Base-by-base conservation (phyloP, 345 rosid genomes). In the Punica granatum region DNA sequence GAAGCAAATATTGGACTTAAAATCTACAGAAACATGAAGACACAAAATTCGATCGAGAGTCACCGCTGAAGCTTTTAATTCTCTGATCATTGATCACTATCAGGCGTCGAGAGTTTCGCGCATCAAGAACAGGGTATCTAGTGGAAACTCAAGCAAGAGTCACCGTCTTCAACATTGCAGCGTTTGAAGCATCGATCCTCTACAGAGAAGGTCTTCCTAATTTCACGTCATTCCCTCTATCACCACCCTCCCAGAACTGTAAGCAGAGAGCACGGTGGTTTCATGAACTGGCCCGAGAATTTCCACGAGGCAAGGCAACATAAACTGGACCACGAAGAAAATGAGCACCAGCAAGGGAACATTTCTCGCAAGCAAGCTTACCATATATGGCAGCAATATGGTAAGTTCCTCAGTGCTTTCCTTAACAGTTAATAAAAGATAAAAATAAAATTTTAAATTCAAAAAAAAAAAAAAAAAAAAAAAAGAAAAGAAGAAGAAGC, bases 301-400 rank as follows among this genome's bases (percentile, higher is more conserved):
- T 64, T 84, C 46, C 73, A 58, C 85, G 33, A 72, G 65, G 69
- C 71, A 36, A 48, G 69, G 60, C 82, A 78, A 54, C 70, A 43
- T 4, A 65, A 70, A 67, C 78, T 69, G 51, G 73, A 62, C 61
- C 28, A 7, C 39, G 70, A 39, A 63, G 82, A 48, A 67, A 46
- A 34, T 28, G 65, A 32, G 68, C 75, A 10, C 70, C 76, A 7
- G 56, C 74, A 72, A n/a, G 18, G 73, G 23, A 75, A 75, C 63
- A 4, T 94, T 62, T 84, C 97, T 43, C 83, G 99, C 98, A 34
- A 88, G 81, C 89, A 88, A 88, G 42, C 77, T 89, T 60, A 77
- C 90, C 82, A 80, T 83, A 67, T 91, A 76, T 62, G 99, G 98
- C 72, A 85, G 92, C 84, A n/a, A n/a, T n/a, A 85, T 59, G 98